A percentile compares a stretch with the other conserved stretches of the same genome.
Conservation (phyloP, 139 green algal species). For the Chlorella sp. region DNA sequence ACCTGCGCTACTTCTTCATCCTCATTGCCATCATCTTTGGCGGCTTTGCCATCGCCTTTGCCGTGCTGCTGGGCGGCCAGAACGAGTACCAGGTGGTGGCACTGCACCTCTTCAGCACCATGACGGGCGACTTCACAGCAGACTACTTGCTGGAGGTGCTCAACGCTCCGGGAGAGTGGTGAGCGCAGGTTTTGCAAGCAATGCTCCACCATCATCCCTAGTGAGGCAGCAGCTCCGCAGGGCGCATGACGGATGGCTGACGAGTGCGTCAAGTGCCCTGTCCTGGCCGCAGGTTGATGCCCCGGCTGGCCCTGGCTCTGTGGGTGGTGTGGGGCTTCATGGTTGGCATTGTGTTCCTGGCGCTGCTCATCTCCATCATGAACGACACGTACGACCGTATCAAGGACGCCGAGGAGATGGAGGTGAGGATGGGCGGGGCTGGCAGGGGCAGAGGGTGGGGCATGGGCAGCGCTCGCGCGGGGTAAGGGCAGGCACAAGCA, state of each 20-base stretch:
- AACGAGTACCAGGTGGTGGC: not conserved
- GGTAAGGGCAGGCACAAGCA: too few species aligned
- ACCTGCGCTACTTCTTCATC: constrained; percentile 34
- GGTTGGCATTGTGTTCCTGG: constrained; percentile 2
- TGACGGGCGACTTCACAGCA: constrained; percentile 22
- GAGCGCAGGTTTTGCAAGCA: too few species aligned
- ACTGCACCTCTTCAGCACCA: constrained; percentile 31
- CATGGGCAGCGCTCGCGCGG: too few species aligned
- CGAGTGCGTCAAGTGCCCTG: too few species aligned
- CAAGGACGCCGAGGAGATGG: constrained; percentile 8
- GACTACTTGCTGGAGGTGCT: not conserved
- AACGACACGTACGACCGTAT: constrained; percentile 12
- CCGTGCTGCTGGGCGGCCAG: constrained; percentile 18
- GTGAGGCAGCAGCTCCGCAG: too few species aligned
- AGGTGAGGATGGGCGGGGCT: not conserved
- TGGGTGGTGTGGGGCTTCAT: constrained; percentile 5
- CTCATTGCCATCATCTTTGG: constrained; percentile 19
- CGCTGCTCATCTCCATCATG: constrained; percentile 7
- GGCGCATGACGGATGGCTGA: too few species aligned
- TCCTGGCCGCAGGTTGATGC: not conserved
- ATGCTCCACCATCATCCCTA: too few species aligned
- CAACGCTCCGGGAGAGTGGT: not conserved
- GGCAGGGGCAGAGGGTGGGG: not conserved
- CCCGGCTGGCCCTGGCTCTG: not conserved
- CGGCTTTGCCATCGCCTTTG: constrained; percentile 26